These are phyloP conservation scores for Trichoderma sp. DNA, from an alignment of 2,329 filamentous ascomycete genomes.

Conservation along the genomic window DNA sequence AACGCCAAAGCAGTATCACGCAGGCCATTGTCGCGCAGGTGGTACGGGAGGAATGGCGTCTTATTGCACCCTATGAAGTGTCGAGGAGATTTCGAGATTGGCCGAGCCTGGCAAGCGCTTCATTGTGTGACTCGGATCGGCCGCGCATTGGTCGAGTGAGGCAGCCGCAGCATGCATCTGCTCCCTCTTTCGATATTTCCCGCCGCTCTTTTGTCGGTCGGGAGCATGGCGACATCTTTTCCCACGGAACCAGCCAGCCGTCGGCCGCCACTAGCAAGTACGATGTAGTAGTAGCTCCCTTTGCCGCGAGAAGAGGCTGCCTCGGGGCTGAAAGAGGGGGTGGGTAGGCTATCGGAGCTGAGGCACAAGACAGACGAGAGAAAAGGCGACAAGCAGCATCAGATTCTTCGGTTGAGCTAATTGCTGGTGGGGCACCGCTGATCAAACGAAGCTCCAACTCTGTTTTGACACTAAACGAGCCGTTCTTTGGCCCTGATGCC, in stretches of 20 bases:
- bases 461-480: not conserved
- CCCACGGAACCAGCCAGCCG: not conserved
- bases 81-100: constrained; percentile 6
- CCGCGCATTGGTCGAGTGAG: constrained; percentile 1
- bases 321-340: constrained; percentile 23
- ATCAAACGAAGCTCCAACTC: constrained; percentile 6
- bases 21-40: constrained; percentile 16
- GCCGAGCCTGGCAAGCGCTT: constrained; percentile 15
- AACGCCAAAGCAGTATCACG: constrained; percentile 22
- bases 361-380: constrained; percentile 9
- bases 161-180: constrained; percentile 2
- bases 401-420: constrained; percentile 8
- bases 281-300: not conserved
- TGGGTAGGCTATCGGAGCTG: constrained; percentile 19
- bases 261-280: constrained; percentile 15
- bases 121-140: constrained; percentile 14
- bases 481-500: not conserved
- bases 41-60: constrained; percentile 5
- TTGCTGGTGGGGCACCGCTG: constrained; percentile 7
- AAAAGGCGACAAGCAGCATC: not conserved
- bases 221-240: constrained; percentile 5
- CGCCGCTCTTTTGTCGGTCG: not conserved
- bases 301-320: not conserved
- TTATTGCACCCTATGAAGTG: not conserved
- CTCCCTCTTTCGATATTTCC: not conserved